Percentiles rank a stretch among this genome's conserved stretches.
Conservation (phyloP, 129 eudicot genomes). For the Helianthus tuberosus region DNA sequence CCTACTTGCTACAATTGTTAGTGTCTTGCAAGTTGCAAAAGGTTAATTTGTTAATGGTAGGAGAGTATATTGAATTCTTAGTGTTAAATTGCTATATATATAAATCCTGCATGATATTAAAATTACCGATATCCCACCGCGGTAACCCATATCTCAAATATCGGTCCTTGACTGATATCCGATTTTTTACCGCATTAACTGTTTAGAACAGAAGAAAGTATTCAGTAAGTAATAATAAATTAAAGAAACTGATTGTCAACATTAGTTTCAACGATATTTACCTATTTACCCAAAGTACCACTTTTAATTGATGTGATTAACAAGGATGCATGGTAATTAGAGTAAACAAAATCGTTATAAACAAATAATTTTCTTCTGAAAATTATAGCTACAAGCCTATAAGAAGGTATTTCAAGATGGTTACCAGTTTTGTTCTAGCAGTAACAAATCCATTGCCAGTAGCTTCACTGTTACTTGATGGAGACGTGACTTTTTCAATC, state of each 20-base stretch:
- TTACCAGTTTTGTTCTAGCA: slow-evolving; percentile 95
- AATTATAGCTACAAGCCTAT: slow-evolving; percentile 1
- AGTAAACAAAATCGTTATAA: slow-evolving; percentile 6
- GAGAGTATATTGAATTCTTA: too few species aligned
- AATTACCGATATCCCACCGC: too few species aligned
- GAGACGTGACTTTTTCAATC: slow-evolving; percentile 54
- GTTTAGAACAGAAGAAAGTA: not conserved
- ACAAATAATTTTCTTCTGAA: not conserved
- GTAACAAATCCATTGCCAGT: slow-evolving; percentile 84
- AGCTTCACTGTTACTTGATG: slow-evolving; percentile 61
- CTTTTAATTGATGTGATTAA: not conserved
- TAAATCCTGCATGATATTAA: too few species aligned
- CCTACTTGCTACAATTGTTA: too few species aligned
- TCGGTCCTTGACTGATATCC: too few species aligned
- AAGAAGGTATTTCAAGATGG: slow-evolving; percentile 3
- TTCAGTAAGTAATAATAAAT: slow-evolving; percentile 1
- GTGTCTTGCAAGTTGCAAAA: too few species aligned
- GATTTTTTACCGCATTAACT: too few species aligned
- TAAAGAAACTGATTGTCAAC: not conserved
- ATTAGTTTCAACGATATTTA: slow-evolving; percentile 3
- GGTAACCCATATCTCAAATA: too few species aligned
- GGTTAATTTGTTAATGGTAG: too few species aligned
- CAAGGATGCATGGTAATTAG: slow-evolving; percentile 7
- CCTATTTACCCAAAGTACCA: slow-evolving; percentile 20
- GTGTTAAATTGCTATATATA: too few species aligned